Percentiles rank a stretch among this genome's conserved stretches.
These are phyloP conservation scores for Inga oerstediana DNA, from an alignment of 306 rosid species.

Conservation along the genomic window DNA sequence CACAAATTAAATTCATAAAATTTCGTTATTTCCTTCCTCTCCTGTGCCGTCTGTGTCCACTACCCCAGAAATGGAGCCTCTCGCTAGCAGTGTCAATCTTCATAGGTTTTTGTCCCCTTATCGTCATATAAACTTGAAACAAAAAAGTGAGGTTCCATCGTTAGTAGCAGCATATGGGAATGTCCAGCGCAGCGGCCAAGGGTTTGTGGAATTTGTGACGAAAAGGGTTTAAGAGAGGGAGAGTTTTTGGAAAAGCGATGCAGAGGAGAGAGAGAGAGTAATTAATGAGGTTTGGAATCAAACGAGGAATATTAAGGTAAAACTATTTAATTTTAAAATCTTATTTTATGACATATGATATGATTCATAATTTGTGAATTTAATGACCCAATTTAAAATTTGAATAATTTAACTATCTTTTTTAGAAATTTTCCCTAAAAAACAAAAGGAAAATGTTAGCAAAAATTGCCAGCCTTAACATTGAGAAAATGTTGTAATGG, in stretches of 20 bases:
- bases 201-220: slow-evolving; percentile 39
- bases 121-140: slow-evolving; percentile 30
- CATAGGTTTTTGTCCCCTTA: slow-evolving; percentile 35
- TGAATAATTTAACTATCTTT: no score
- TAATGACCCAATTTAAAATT: no score
- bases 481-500: neutral
- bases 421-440: neutral
- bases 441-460: neutral
- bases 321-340: no score
- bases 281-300: no score
- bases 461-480: neutral
- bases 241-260: no score
- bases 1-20: neutral
- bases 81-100: slow-evolving; percentile 44
- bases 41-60: neutral
- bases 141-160: slow-evolving; percentile 35
- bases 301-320: neutral
- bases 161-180: slow-evolving; percentile 8
- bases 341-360: no score
- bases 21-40: neutral
- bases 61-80: slow-evolving; percentile 45
- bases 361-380: no score
- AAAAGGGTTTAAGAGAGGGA: slow-evolving; percentile 33
- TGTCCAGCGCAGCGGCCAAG: slow-evolving; percentile 11
- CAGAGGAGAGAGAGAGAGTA: no score